A percentile compares a stretch with the other conserved stretches of the same genome.
phyloP scores from a whole-genome alignment of 1,284 basidiomycete genomes.

The Sanghuangporus weigelae region DNA sequence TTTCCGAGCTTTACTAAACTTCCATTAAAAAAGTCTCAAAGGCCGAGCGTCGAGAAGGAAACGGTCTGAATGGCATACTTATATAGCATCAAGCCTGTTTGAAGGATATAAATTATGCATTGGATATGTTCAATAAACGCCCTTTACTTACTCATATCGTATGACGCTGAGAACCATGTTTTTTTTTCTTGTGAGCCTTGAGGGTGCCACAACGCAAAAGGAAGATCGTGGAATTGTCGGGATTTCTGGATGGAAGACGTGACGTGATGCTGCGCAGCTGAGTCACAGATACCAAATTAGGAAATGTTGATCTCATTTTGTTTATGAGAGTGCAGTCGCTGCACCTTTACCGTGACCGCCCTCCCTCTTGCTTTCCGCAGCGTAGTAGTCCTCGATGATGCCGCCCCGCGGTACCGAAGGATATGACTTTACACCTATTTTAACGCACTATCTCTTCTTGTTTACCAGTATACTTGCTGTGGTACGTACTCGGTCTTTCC shows the following conservation, averaged over 20 bases:
- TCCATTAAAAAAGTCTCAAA: too few relatives aligned
- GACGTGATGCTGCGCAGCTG: background rate
- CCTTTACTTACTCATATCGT: background rate
- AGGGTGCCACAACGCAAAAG: background rate
- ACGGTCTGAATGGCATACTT: too few relatives aligned
- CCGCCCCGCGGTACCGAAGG: conserved; percentile 51
- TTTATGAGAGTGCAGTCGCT: background rate
- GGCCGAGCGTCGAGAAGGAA: too few relatives aligned
- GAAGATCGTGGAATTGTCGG: background rate
- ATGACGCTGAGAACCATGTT: background rate
- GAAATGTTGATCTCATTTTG: background rate
- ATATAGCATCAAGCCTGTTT: too few relatives aligned
- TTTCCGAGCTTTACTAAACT: background rate
- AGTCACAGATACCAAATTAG: background rate
- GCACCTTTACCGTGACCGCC: background rate
- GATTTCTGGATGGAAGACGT: background rate
- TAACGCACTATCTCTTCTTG: conserved; percentile 87
- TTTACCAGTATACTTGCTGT: conserved; percentile 79
- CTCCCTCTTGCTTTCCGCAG: background rate
- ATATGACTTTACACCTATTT: conserved; percentile 78
- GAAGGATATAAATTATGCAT: too few relatives aligned
- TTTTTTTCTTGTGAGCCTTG: too few relatives aligned
- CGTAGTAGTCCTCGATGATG: conserved; percentile 27
- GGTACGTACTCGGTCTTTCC: conserved; percentile 38
- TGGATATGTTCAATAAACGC: too few relatives aligned